Evolutionary conservation across 768 basidiomycete genomes (phyloP), one percentile per base, ranked within the genome.

Genomic region (Lentinula raphanica): DNA sequence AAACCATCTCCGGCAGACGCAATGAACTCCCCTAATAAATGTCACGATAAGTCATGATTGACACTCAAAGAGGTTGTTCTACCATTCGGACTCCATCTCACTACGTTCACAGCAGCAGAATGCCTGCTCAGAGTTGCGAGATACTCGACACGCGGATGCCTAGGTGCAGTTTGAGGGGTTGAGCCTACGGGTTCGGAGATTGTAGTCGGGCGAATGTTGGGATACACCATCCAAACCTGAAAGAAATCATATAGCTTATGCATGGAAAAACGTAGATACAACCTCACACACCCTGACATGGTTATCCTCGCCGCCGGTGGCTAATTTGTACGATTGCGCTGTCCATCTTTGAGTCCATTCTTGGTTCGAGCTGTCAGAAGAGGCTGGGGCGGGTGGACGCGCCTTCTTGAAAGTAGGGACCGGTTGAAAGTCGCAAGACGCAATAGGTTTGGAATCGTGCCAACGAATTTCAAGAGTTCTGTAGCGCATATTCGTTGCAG

Each of bases 1-100:
- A 65, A 69, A 95, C 95, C 95, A 77, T 99, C 97, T 53, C 97
- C 97, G 48, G 97, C 96, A 13, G 95, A 97, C 50, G 97, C 97
- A 67, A 99, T 86, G 31, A 87, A 74, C 67, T 96, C 94, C 46
- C 93, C 94, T 94, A 62, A 39, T 13, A 35, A 28, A 56, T 1
- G 45, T 65, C 29, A 61, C 19, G 5, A 19, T 23, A 31, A 49
- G 54, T 45, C 21, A 32, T 39, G 56, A n/a, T 12, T 51, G 58
- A 62, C 48, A 21, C 49, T 2, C 45, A 59, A 56, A 49, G 59
- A 66, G 31, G 21, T 28, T 25, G 58, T 56, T 81, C 61, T 67
- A 90, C 96, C 97, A 65, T 90, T 94, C 9, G 97, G 97, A 65
- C 92, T 95, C 74, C 90, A 99, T 46, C 97, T 78, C 27, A 96